Base-by-base conservation (phyloP, 176 grass and related monocot species). In the Paspalum notatum region DNA sequence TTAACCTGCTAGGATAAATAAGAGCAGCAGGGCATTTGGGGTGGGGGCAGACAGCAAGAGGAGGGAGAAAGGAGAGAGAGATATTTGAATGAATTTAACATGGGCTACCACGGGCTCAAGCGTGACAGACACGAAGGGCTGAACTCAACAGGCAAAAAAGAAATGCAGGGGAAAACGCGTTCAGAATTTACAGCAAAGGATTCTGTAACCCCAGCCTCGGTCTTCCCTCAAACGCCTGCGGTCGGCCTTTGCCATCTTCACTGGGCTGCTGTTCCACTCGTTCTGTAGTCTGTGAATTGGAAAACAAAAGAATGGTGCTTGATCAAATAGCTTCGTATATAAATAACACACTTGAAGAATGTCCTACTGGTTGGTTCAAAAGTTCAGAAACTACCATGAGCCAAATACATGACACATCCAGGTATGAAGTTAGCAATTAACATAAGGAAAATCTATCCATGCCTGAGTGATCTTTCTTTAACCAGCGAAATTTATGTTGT, bases 181-280 rank as follows among this genome's bases (percentile, higher is more conserved):
- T 89, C 68, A 90, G 86, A 95, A 92, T 87, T 92, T 90, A 87
- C 95, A 98, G 85, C 95, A 98, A 66, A 90, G 85, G 77, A 98
- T 61, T 68, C 65, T 76, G 38, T 81, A 91, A 66, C 80, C 78
- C 95, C 92, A 98, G 48, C 90, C 71, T 71, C 84, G 77, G 40
- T 81, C 61, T 68, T 65, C 85, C 83, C 85, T 88, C 44, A 85
- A 64, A n/a, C 66, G 82, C 66, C 94, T 88, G 43, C 75, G 85
- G 59, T 97, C 83, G 1, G 92, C 90, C 79, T 95, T 95, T 0
- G 66, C 90, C 95, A 98, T 98, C 78, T 87, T 95, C 77, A 98
- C 88, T 0, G 95, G 95, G 42, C 95, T 98, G 70, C 92, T 95
- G 68, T 82, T 93, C 95, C 92, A 95, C 79, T 98, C 95, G 2